Base-by-base conservation (phyloP, 73 alveolate species). In the Tetrahymena borealis region DNA sequence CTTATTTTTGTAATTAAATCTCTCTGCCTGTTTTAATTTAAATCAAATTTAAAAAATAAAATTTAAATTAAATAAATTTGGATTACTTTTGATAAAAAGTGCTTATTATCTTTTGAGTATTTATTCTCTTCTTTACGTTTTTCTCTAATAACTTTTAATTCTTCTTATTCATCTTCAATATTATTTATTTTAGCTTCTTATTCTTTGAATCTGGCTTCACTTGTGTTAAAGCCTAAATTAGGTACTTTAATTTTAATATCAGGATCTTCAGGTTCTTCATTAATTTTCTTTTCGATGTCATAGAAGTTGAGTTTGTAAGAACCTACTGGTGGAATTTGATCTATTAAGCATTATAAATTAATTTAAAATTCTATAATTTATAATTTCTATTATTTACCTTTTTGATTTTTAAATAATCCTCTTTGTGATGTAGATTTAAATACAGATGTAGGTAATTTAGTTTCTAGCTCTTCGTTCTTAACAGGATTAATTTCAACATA, bases 371-470 rank as follows among this genome's bases (percentile, higher is more conserved):
- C 78, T 85, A 91, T 42, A 13, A 91, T 33, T 33, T 91, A 32
- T 91, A n/a, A 79, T 38, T 33, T n/a, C 4, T 85, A 79, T 9
- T 37, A 38, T 31, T 90, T 90, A 33, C 92, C 91, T 36, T 90
- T 28, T 39, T 39, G 32, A 39, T 93, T 92, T 60, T 60, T 60
- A 20, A 60, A 60, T 40, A 93, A 78, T 3, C 41, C 91, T 93
- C 95, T 39, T 79, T 38, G 38, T 10, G 95, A 93, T 40, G 90
- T 78, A 1, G 95, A 93, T 93, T 85, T 32, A 77, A 93, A 93
- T 36, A 35, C 91, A 32, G 93, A 90, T 11, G 95, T 79, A 12
- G 95, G 95, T 60, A 18, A 18, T 60, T 60, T 15, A 20, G 85
- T 35, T 79, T 90, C 78, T 36, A 85, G 35, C 79, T 93, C 91